A percentile compares a stretch with the other conserved stretches of the same genome.
Evolutionary conservation across 1,139 yeast genomes (phyloP).

Genomic region (Zygoascus sp.): DNA sequence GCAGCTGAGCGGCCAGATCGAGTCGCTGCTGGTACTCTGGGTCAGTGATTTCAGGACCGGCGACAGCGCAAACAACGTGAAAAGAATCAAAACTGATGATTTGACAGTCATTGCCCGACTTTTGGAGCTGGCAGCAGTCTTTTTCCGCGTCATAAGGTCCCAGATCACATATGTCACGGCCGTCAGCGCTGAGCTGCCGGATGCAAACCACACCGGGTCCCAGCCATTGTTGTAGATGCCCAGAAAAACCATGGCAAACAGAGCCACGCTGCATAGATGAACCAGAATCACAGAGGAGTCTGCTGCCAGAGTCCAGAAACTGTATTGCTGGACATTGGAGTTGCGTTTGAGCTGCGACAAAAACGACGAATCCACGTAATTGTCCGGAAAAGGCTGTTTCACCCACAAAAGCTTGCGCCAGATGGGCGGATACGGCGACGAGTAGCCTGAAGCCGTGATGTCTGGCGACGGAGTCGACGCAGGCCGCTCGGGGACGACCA

Average conservation of each 20-base stretch:
- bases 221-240: conserved; percentile 38
- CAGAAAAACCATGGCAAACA: conserved; percentile 59
- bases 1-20: conserved; percentile 88
- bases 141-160: conserved; percentile 22
- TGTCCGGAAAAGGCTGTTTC: conserved; percentile 84
- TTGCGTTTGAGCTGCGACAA: conserved; percentile 73
- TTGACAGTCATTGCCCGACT: conserved; percentile 41
- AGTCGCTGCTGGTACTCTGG: conserved; percentile 83
- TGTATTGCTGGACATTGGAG: conserved; percentile 65
- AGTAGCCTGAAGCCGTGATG: neutral
- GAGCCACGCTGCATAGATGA: conserved; percentile 57
- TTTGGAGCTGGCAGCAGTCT: conserved; percentile 10
- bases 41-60: conserved; percentile 89
- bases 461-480: conserved; percentile 1
- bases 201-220: conserved; percentile 35
- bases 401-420: conserved; percentile 92
- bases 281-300: conserved; percentile 67
- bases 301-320: conserved; percentile 56
- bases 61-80: conserved; percentile 70
- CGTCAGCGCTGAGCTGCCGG: conserved; percentile 32
- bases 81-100: conserved; percentile 62
- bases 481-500: neutral
- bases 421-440: conserved; percentile 8
- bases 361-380: conserved; percentile 78
- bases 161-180: conserved; percentile 39